Evolutionary conservation across 2,329 filamentous ascomycete genomes (phyloP), one percentile per base, ranked within the genome.

Genomic region (Beauveria sp.): DNA sequence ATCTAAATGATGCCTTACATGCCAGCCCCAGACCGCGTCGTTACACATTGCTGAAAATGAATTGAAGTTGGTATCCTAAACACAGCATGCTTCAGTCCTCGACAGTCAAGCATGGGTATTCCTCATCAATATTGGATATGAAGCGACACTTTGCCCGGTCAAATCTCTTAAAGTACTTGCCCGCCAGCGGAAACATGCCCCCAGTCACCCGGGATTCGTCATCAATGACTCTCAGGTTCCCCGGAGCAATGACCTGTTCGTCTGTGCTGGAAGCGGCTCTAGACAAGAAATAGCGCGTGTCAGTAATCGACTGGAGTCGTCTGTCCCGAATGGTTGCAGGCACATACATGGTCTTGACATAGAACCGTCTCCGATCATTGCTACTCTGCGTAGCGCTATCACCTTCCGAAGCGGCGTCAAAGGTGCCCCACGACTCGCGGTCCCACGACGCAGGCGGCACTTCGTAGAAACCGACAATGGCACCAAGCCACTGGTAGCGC

Each of bases 121-220:
- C 86, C 67, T 96, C 90, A 66, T 76, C 75, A 37, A 83, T 70
- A 72, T 97, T 97, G 67, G 91, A 96, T 37, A 96, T 81, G 75
- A 97, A 99, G 4, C 75, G 79, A 66, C 84, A 84, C 0, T 75
- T 79, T 40, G 76, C 77, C 5, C 72, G 69, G 73, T 97, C 90
- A 80, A 92, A 97, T 47, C 91, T 81, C 73, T 91, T 96, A 73
- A 99, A 97, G 72, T 90, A 91, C 67, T 87, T 88, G 0, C 94
- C 94, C 3, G 92, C 91, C 66, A 90, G 74, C 51, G 79, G 79
- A 69, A 91, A 81, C 64, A 96, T 78, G 26, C 82, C 67, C 4
- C 81, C 75, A 0, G 82, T 79, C 2, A 88, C 78, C 66, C 65
- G 76, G 71, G 56, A 72, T 52, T 68, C 66, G 59, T 82, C 74